These are phyloP conservation scores for Trypanosoma mega DNA, from an alignment of 208 protist genomes.

Conservation along the genomic window DNA sequence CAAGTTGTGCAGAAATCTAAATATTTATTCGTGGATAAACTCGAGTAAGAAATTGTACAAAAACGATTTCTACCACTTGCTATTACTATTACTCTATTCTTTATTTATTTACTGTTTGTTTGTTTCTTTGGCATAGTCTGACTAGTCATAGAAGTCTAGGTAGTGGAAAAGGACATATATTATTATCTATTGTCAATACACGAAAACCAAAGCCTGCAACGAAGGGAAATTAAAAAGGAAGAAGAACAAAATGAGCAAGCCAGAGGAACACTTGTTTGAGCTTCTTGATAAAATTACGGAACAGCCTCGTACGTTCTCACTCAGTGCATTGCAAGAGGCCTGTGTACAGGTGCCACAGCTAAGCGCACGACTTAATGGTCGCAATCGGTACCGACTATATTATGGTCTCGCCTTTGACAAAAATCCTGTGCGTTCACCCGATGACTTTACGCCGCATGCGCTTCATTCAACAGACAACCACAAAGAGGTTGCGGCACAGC, in stretches of 20 bases:
- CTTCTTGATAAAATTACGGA: conserved; percentile 10
- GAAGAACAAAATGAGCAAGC: conserved; percentile 21
- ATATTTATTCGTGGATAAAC: too few species aligned
- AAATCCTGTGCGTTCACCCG: not conserved
- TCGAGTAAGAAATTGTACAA: too few species aligned
- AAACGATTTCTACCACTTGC: too few species aligned
- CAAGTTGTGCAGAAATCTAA: too few species aligned
- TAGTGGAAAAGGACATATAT: too few species aligned
- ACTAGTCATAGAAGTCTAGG: too few species aligned
- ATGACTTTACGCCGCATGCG: conserved; percentile 20
- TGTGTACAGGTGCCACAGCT: conserved; percentile 66
- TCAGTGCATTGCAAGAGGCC: conserved; percentile 45
- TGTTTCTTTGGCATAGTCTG: too few species aligned
- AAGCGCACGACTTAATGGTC: conserved; percentile 34
- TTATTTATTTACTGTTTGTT: too few species aligned
- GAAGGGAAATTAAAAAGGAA: not conserved
- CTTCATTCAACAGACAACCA: conserved; percentile 33
- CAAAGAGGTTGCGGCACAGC: conserved; percentile 27
- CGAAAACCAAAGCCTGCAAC: too few species aligned
- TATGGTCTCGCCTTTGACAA: conserved; percentile 45
- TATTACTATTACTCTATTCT: too few species aligned
- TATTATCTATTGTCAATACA: too few species aligned
- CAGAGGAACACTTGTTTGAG: conserved; percentile 21
- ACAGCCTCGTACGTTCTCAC: conserved; percentile 7
- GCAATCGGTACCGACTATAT: conserved; percentile 56